Evolutionary conservation across 208 protist genomes (phyloP).

Genomic region (Wallacemonas sp.): DNA sequence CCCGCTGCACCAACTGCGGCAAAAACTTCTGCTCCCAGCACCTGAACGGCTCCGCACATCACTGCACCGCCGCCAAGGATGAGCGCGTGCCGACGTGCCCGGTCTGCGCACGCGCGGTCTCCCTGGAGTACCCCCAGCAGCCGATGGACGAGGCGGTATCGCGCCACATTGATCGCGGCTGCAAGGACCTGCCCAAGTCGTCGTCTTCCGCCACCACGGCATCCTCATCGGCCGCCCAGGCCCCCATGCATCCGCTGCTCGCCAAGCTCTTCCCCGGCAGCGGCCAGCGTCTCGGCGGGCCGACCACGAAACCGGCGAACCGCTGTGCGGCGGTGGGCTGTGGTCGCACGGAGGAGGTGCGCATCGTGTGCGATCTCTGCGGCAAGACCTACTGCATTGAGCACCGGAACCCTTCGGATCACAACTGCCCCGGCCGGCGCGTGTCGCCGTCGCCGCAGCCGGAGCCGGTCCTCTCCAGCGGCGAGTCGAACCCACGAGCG

Average conservation of each 20-base stretch:
- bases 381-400: slow-evolving; percentile 69
- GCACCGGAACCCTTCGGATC: slow-evolving; percentile 59
- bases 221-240: background rate
- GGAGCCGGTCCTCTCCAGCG: background rate
- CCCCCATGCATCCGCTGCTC: background rate
- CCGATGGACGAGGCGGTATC: slow-evolving; percentile 68
- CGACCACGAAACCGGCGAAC: slow-evolving; percentile 25
- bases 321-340: slow-evolving; percentile 55
- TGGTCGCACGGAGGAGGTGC: slow-evolving; percentile 30
- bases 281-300: slow-evolving; percentile 9
- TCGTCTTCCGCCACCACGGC: background rate
- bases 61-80: slow-evolving; percentile 49
- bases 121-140: slow-evolving; percentile 57
- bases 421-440: slow-evolving; percentile 41
- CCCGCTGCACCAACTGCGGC: slow-evolving; percentile 69
- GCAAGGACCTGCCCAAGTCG: slow-evolving; percentile 25
- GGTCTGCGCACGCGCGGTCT: slow-evolving; percentile 52
- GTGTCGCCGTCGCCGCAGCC: slow-evolving; percentile 10
- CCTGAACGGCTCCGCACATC: slow-evolving; percentile 55
- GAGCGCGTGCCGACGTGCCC: slow-evolving; percentile 46
- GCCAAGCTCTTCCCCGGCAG: slow-evolving; percentile 5
- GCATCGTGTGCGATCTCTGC: slow-evolving; percentile 71
- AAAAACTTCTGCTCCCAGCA: slow-evolving; percentile 82
- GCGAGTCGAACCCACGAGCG: background rate
- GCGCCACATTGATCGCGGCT: slow-evolving; percentile 79